phyloP scores from a whole-genome alignment of 78 protist genomes.

The Dictyostelium intermedium region DNA sequence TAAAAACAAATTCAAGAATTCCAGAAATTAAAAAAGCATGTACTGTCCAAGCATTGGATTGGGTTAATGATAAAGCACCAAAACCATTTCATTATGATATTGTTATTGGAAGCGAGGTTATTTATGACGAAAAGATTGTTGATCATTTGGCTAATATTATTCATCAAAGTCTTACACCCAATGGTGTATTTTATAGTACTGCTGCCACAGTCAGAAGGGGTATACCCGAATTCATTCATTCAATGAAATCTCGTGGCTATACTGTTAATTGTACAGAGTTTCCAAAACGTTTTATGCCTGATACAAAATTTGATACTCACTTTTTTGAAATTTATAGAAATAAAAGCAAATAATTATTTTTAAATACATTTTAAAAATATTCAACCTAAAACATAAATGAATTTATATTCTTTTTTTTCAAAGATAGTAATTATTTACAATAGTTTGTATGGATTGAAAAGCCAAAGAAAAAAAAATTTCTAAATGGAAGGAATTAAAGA shows the following conservation, averaged over 20 bases:
- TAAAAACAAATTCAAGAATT: constrained; percentile 4
- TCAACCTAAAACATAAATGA: neutral
- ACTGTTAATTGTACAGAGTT: constrained; percentile 4
- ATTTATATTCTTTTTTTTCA: no score
- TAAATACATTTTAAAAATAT: no score
- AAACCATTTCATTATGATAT: constrained; percentile 28
- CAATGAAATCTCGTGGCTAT: constrained; percentile 29
- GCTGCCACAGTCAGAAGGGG: constrained; percentile 39
- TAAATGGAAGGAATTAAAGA: no score
- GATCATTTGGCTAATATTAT: constrained; percentile 29
- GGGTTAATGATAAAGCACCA: constrained; percentile 57
- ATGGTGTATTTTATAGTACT: constrained; percentile 38
- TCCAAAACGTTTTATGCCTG: constrained; percentile 40
- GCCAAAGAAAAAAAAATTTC: no score
- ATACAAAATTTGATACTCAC: constrained; percentile 40
- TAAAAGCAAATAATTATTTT: neutral
- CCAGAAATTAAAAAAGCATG: constrained; percentile 6
- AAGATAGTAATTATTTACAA: no score
- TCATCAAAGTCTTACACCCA: constrained; percentile 4
- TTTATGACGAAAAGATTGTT: constrained; percentile 54
- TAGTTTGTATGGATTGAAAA: no score
- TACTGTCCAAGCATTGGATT: constrained; percentile 23
- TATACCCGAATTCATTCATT: constrained; percentile 31
- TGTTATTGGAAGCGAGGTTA: constrained; percentile 49
- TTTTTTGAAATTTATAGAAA: constrained; percentile 25